These are phyloP conservation scores for Salix exigua DNA, from an alignment of 345 rosid species.

Conservation along the genomic window DNA sequence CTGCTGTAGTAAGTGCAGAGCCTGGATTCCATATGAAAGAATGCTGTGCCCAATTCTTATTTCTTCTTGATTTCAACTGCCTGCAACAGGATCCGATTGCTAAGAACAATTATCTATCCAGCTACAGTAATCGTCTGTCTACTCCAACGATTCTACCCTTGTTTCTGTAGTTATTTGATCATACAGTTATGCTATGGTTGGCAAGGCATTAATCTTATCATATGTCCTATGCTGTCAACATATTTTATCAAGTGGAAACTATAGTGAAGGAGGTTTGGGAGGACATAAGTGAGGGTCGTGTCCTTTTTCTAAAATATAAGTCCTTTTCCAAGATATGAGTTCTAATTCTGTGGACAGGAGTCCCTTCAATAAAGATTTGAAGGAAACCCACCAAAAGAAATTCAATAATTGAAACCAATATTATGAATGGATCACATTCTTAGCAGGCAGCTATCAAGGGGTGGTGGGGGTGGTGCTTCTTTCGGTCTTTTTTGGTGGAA, in stretches of 20 bases:
- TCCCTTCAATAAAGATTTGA: conserved; percentile 8
- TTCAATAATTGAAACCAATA: conserved; percentile 35
- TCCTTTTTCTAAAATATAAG: not conserved
- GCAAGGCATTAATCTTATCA: not conserved
- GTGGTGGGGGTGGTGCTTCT: conserved; percentile 15
- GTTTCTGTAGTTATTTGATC: not conserved
- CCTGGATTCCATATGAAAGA: not conserved
- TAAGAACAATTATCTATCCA: not conserved
- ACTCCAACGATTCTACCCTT: not conserved
- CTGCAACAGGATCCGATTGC: not conserved
- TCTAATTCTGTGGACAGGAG: not conserved
- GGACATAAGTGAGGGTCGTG: not conserved
- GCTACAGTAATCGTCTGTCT: not conserved
- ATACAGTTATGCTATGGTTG: not conserved
- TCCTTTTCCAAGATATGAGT: conserved; percentile 1
- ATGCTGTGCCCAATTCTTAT: not conserved
- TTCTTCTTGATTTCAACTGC: not conserved
- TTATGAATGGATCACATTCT: conserved; percentile 35
- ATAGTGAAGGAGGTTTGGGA: not conserved
- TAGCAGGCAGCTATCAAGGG: conserved; percentile 24
- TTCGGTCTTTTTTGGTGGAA: conserved; percentile 26
- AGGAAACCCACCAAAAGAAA: conserved; percentile 18
- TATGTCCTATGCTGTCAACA: not conserved
- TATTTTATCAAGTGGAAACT: not conserved
- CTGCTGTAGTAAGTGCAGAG: not conserved